Base-by-base conservation (phyloP, 768 basidiomycete genomes). In the Kwoniella sp. region DNA sequence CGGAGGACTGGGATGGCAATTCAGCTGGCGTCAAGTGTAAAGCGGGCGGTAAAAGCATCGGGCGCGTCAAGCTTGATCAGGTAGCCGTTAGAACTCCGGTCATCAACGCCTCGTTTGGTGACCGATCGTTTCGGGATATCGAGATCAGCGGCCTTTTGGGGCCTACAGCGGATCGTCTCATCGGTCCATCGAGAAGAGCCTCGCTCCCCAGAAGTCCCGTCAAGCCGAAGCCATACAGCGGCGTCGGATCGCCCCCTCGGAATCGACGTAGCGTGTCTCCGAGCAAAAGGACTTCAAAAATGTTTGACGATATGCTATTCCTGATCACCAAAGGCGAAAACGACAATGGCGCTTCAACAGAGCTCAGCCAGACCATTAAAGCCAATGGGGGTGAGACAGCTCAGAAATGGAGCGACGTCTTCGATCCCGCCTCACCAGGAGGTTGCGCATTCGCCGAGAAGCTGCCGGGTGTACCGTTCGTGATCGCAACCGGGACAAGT, bases 1-100 rank as follows among this genome's bases (percentile, higher is more conserved):
- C 50, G 23, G 53, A 53, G n/a, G 56, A 61, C 19, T 62, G 61
- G 61, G 45, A 59, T 40, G 51, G 49, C 5, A 12, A 36, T 25
- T 6, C 20, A 20, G 10, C 15, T 4, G 55, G 55, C 0, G 55
- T 56, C 0, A 38, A 46, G 28, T 49, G 47, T n/a, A 10, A 33
- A 0, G 27, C 31, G 12, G 44, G 40, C 14, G 34, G 17, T n/a
- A 40, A 45, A 23, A 11, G 11, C 4, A 14, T 50, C 11, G 55
- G 47, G 0, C 12, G 36, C 6, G 26, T 56, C 0, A 5, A n/a
- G 2, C 22, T 56, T 1, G 34, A 45, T 4, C 7, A 29, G 1
- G 32, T 56, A 17, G 39, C 32, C 5, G 43, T 56, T 25, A 42
- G 12, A 3, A 46, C 28, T 14, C 20, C 43, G 12, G 32, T 50